Evolutionary conservation across 2,329 filamentous ascomycete genomes (phyloP).

Genomic region (Coleophoma cylindrospora): DNA sequence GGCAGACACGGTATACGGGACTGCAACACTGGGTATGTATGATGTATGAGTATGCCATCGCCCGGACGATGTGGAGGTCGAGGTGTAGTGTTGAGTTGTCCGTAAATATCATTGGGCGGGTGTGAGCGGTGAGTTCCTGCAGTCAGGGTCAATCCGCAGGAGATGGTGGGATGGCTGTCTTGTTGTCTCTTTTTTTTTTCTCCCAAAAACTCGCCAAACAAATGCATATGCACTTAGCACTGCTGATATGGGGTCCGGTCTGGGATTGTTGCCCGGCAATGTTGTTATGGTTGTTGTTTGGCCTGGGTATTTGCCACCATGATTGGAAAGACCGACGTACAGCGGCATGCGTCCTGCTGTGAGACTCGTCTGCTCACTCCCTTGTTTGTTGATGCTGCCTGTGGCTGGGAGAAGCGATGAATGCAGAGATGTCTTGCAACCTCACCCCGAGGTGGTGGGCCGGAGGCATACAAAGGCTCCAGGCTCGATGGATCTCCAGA

Average conservation of each 20-base stretch:
- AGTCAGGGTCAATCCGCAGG: background rate
- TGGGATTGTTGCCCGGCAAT: background rate
- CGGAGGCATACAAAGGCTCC: background rate
- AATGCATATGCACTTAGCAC: background rate
- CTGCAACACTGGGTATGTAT: background rate
- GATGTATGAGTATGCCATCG: background rate
- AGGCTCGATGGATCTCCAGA: too few species aligned
- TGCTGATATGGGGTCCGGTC: background rate
- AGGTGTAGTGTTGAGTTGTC: background rate
- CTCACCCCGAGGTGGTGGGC: background rate
- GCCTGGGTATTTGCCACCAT: background rate
- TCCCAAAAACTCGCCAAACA: too few species aligned
- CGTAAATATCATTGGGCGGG: background rate
- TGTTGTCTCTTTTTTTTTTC: background rate
- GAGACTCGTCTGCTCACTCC: background rate
- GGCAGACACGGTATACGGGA: too few species aligned
- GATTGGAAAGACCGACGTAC: too few species aligned
- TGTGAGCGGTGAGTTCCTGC: background rate
- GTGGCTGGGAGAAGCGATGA: too few species aligned
- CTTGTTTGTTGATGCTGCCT: too few species aligned
- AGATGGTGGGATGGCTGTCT: background rate
- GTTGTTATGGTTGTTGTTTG: too few species aligned
- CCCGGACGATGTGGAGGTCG: background rate
- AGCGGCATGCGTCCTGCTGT: background rate
- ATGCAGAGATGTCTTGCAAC: too few species aligned